Conservation (phyloP, 2,329 filamentous ascomycete species). For the Ophiostoma triangulosporum region DNA sequence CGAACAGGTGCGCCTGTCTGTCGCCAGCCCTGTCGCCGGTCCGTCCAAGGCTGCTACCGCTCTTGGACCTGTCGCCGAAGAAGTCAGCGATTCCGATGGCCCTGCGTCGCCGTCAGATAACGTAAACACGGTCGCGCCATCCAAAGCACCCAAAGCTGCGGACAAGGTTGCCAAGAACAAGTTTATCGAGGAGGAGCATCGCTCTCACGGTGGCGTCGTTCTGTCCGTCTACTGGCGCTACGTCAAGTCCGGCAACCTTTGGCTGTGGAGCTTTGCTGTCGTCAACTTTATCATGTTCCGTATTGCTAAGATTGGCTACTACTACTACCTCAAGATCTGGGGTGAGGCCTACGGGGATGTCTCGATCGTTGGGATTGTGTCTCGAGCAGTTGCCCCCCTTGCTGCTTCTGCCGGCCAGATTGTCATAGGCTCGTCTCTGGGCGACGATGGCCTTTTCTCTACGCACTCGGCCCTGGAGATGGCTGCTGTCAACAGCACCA, state of each 20-base stretch:
- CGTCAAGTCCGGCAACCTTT: slow-evolving; percentile 63
- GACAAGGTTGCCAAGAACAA: slow-evolving; percentile 46
- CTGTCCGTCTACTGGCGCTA: slow-evolving; percentile 71
- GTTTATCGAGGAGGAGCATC: slow-evolving; percentile 66
- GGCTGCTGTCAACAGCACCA: not conserved
- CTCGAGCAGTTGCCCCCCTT: slow-evolving; percentile 5
- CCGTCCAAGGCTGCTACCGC: not conserved
- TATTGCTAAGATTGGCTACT: slow-evolving; percentile 48
- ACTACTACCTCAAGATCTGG: slow-evolving; percentile 80
- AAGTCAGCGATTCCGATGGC: slow-evolving; percentile 21
- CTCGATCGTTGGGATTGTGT: slow-evolving; percentile 8
- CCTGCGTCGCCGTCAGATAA: slow-evolving; percentile 16
- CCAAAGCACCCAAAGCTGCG: slow-evolving; percentile 26
- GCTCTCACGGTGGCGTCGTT: slow-evolving; percentile 63
- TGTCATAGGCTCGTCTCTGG: not conserved
- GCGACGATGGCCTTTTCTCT: not conserved
- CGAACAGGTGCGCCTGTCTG: slow-evolving; percentile 15
- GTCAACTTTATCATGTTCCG: slow-evolving; percentile 50
- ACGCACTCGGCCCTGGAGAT: not conserved
- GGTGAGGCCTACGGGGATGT: slow-evolving; percentile 54
- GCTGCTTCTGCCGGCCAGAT: not conserved
- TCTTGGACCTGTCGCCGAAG: slow-evolving; percentile 4
- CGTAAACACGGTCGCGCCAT: slow-evolving; percentile 13
- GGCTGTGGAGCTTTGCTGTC: slow-evolving; percentile 58
- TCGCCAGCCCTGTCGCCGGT: slow-evolving; percentile 16